Conservation (phyloP, 345 rosid species). For the Populus euphratica region DNA sequence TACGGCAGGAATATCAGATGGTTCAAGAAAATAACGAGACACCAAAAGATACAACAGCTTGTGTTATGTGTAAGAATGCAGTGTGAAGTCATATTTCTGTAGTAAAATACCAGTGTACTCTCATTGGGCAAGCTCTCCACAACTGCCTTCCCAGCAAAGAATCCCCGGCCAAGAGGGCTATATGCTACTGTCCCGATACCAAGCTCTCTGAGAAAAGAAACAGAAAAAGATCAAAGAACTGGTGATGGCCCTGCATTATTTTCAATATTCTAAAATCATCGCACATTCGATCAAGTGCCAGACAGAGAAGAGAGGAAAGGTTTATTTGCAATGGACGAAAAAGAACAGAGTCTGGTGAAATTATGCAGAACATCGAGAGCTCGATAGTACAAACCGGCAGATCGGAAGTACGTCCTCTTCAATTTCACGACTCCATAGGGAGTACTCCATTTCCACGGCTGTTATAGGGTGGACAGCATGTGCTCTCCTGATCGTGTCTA, state of each 20-base stretch:
- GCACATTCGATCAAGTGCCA: not conserved
- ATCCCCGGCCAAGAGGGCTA: constrained; percentile 42
- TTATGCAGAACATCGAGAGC: too few relatives aligned
- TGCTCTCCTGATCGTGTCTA: constrained; percentile 19
- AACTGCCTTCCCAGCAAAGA: constrained; percentile 40
- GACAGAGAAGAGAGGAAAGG: not conserved
- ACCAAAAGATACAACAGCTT: not conserved
- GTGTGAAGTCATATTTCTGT: not conserved
- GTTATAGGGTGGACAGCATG: constrained; percentile 25
- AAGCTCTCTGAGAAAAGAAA: constrained; percentile 24
- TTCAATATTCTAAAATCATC: not conserved
- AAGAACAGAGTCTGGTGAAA: not conserved
- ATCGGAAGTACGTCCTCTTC: constrained; percentile 10
- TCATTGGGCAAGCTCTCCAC: constrained; percentile 32
- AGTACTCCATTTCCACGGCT: constrained; percentile 17
- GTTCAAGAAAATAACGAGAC: not conserved
- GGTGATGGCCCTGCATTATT: not conserved
- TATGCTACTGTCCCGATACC: constrained; percentile 39
- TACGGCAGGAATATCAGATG: constrained; percentile 3
- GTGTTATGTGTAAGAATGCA: too few relatives aligned
- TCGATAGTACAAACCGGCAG: constrained; percentile 4
- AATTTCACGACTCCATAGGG: constrained; percentile 17
- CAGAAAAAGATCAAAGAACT: not conserved
- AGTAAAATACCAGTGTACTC: constrained; percentile 21
- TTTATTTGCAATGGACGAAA: not conserved